Percentiles rank a stretch among this genome's conserved stretches.
Evolutionary conservation across 805 yeast species (phyloP).

Genomic region (Grigorovia transvaalensis): DNA sequence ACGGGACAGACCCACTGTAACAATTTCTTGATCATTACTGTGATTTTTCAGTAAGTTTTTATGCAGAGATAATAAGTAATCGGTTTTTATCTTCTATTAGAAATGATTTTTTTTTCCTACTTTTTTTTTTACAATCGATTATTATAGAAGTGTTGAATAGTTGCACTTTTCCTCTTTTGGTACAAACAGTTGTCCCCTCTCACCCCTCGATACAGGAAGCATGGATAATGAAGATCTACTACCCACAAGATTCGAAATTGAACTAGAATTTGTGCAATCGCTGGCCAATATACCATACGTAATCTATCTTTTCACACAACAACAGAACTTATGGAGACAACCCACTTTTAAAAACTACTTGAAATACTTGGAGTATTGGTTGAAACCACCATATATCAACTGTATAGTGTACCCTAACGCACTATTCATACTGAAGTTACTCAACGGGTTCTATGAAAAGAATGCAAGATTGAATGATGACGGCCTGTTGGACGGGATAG

Average conservation of each 20-base stretch:
- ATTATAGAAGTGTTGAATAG: too few species aligned
- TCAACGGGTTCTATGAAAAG: constrained; percentile 26
- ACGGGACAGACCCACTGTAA: constrained; percentile 26
- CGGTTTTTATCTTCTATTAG: too few species aligned
- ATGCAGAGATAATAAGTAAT: not conserved
- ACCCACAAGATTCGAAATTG: constrained; percentile 43
- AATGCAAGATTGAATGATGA: constrained; percentile 33
- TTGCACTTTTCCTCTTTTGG: too few species aligned
- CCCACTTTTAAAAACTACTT: constrained; percentile 61
- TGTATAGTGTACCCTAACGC: constrained; percentile 67
- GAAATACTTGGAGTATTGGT: constrained; percentile 79
- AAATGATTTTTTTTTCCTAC: too few species aligned
- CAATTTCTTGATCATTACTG: not conserved
- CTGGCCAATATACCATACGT: constrained; percentile 83
- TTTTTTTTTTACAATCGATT: too few species aligned
- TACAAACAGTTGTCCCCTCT: too few species aligned
- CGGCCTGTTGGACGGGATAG: constrained; percentile 36
- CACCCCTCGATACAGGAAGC: too few species aligned
- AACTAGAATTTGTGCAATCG: constrained; percentile 72
- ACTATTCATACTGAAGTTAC: constrained; percentile 62
- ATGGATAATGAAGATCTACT: constrained; percentile 6
- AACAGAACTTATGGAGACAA: constrained; percentile 52
- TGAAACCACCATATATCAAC: constrained; percentile 51
- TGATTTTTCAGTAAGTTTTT: not conserved
- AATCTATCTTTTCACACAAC: constrained; percentile 70